phyloP scores from a whole-genome alignment of 495 filamentous ascomycete genomes.

The Penicillium coffeae region DNA sequence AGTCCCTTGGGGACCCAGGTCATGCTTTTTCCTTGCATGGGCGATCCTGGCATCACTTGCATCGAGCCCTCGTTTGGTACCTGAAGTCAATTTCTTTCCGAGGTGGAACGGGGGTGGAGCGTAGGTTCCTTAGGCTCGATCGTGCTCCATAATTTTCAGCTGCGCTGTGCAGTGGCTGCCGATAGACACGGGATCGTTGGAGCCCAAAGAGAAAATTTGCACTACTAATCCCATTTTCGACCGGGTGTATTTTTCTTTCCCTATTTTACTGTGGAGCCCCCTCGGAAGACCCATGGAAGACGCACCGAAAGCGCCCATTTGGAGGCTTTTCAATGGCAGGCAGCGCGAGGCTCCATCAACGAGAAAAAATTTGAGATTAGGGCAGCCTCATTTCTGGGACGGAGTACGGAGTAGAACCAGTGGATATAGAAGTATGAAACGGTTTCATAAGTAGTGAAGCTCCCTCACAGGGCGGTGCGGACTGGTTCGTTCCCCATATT shows the following conservation, averaged over 20 bases:
- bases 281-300: conserved; percentile 25
- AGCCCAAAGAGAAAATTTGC: conserved; percentile 4
- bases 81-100: conserved; percentile 34
- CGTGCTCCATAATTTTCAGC: conserved; percentile 25
- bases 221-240: background rate
- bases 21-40: conserved; percentile 20
- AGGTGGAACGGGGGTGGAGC: conserved; percentile 16
- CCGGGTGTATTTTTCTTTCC: conserved; percentile 1
- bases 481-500: background rate
- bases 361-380: background rate
- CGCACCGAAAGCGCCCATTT: conserved; percentile 10
- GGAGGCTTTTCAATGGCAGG: background rate
- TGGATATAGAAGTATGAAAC: background rate
- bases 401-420: background rate
- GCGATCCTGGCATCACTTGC: conserved; percentile 23
- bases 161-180: conserved; percentile 6
- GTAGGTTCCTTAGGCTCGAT: conserved; percentile 32
- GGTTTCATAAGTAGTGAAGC: background rate
- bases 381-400: background rate
- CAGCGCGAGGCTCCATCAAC: conserved; percentile 1
- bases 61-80: conserved; percentile 16
- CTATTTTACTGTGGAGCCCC: conserved; percentile 7
- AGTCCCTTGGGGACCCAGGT: conserved; percentile 6
- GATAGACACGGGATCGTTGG: conserved; percentile 17
- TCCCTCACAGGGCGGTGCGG: background rate